Evolutionary conservation across 306 rosid species (phyloP).

Genomic region (Hippophae rhamnoides): DNA sequence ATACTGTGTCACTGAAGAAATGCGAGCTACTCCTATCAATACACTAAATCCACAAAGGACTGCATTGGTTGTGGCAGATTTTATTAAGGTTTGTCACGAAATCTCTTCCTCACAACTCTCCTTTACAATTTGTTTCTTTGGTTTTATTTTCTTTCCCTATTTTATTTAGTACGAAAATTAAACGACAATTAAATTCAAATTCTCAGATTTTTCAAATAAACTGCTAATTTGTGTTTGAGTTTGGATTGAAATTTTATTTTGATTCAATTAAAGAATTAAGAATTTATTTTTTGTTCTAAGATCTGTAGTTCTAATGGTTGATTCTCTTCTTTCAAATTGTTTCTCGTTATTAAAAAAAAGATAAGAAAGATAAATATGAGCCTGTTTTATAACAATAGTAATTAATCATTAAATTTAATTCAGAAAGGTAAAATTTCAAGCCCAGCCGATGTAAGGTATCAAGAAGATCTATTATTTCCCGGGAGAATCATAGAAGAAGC

Average conservation of each 20-base stretch:
- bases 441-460: conserved; percentile 86
- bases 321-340: no score
- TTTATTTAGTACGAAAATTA: no score
- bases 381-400: no score
- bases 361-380: no score
- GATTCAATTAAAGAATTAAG: no score
- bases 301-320: no score
- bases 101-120: background rate
- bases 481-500: conserved; percentile 64
- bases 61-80: conserved; percentile 82
- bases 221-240: background rate
- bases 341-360: no score
- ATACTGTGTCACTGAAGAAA: conserved; percentile 75
- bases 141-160: background rate
- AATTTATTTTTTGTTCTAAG: no score
- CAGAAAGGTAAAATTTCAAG: conserved; percentile 59
- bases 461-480: conserved; percentile 63
- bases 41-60: conserved; percentile 91
- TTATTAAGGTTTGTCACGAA: conserved; percentile 43
- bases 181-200: no score
- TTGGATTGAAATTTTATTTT: no score
- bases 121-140: background rate
- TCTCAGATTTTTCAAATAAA: background rate
- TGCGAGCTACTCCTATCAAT: conserved; percentile 81
- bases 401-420: conserved; percentile 8